Conservation (phyloP, 2,329 filamentous ascomycete species). For the Tolypocladium capitatum region DNA sequence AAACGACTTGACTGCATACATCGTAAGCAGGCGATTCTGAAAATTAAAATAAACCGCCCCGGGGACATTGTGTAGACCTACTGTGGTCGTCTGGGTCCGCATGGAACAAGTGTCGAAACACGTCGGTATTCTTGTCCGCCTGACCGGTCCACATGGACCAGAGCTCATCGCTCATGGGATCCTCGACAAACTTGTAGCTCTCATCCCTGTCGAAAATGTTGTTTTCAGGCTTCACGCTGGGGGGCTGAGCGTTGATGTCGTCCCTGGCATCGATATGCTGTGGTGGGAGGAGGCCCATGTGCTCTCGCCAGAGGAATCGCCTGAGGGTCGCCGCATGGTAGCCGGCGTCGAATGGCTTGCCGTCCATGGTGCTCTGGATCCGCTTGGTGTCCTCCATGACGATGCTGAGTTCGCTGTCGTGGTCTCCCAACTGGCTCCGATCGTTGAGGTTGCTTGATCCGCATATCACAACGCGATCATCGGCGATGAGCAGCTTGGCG, state of each 20-base stretch:
- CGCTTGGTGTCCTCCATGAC: constrained; percentile 73
- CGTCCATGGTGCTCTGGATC: constrained; percentile 64
- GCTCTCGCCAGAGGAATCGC: constrained; percentile 78
- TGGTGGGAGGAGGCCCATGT: constrained; percentile 66
- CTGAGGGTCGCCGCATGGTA: constrained; percentile 71
- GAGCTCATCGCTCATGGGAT: constrained; percentile 55
- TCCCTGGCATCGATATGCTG: constrained; percentile 55
- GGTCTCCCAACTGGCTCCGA: constrained; percentile 71
- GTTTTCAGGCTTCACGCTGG: constrained; percentile 52
- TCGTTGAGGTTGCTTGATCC: constrained; percentile 89
- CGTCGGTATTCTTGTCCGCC: constrained; percentile 57
- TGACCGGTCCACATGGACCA: constrained; percentile 56
- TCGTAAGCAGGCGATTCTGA: constrained; percentile 4
- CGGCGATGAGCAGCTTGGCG: constrained; percentile 77
- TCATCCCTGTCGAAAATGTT: constrained; percentile 48
- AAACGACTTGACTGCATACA: constrained; percentile 59
- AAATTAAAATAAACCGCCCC: background rate
- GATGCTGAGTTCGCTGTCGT: constrained; percentile 83
- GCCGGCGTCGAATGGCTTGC: constrained; percentile 62
- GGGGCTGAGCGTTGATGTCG: constrained; percentile 63
- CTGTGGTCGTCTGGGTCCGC: constrained; percentile 80
- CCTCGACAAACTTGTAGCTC: constrained; percentile 51
- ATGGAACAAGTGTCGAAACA: constrained; percentile 72
- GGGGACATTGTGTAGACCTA: constrained; percentile 20
- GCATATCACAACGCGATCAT: constrained; percentile 75